Base-by-base conservation (phyloP, 1,284 basidiomycete species). In the Abortiporus biennis region DNA sequence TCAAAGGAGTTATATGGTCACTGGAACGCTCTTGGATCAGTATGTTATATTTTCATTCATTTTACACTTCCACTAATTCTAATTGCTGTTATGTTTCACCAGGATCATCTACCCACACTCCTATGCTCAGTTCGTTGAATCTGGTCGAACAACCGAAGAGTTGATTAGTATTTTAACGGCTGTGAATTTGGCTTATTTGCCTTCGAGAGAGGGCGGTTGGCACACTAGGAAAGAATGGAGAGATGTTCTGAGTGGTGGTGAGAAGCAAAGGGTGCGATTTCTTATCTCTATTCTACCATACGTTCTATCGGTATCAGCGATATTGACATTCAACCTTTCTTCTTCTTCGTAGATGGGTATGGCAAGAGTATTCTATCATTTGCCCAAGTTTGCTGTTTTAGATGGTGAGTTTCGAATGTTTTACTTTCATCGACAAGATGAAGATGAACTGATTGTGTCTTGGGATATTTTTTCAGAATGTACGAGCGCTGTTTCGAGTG, bases 401-500 rank as follows among this genome's bases (percentile, higher is more conserved):
- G 85, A 88, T 60, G 84, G 82, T 84, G 45, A 27, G 77, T 64
- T 8, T 23, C 15, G 5, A n/a, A 20, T n/a, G n/a, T n/a, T n/a
- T n/a, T n/a, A n/a, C n/a, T 17, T 38, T 35, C 31, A 15, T 35
- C 36, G 16, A 19, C 38, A 30, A 19, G 44, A 43, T 53, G 6
- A 11, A 36, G 19, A 36, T 36, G 11, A 4, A 36, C 35, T 17
- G 29, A 29, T 24, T 8, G 5, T 16, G 15, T 8, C 13, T 35
- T 19, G n/a, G 34, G 16, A 29, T 32, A 13, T 6, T 40, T 6
- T 9, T 39, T 27, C 58, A 87, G 94, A 98, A 61, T 95, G 92
- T 64, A 97, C 94, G 3, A 92, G 88, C 48, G 95, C 95, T 1
- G 93, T 99, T 4, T 96, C 92, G 6, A 92, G 90, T 43, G 95